phyloP scores from a whole-genome alignment of 2,329 filamentous ascomycete genomes.

The Phyllosticta citribraziliensis region DNA sequence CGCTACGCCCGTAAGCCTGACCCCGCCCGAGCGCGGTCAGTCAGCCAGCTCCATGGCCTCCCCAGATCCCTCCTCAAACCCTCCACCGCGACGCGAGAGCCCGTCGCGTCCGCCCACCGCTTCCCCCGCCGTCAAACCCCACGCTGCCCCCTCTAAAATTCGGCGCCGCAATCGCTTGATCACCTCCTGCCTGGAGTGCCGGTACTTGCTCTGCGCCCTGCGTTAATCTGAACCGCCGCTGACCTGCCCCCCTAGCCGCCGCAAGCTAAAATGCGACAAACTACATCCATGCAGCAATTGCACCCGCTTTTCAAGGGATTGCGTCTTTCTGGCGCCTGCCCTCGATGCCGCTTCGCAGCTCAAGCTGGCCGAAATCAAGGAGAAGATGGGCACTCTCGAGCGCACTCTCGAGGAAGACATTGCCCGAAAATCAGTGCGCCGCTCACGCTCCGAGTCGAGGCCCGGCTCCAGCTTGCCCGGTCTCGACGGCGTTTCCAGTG shows the following conservation, averaged over 20 bases:
- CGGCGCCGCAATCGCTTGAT: conserved; percentile 29
- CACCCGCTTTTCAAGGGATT: conserved; percentile 41
- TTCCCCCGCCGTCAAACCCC: conserved; percentile 2
- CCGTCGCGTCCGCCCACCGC: not conserved
- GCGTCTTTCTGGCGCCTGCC: conserved; percentile 55
- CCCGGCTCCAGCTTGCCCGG: conserved; percentile 12
- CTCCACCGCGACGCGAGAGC: not conserved
- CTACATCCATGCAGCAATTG: conserved; percentile 61
- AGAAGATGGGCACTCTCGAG: conserved; percentile 65
- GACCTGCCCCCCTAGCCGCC: conserved; percentile 40
- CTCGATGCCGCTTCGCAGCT: conserved; percentile 61
- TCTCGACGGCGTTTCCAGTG: conserved; percentile 44
- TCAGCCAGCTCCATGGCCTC: conserved; percentile 1
- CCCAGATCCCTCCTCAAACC: conserved; percentile 6
- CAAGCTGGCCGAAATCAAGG: conserved; percentile 66
- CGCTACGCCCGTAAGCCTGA: conserved; percentile 9
- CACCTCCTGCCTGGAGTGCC: conserved; percentile 29
- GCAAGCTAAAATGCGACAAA: conserved; percentile 73
- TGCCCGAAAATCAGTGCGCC: conserved; percentile 33
- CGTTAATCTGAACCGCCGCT: conserved; percentile 30
- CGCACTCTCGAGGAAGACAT: conserved; percentile 60
- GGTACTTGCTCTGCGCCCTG: conserved; percentile 2
- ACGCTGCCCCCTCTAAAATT: conserved; percentile 16
- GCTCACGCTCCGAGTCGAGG: conserved; percentile 8
- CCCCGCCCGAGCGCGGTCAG: not conserved